Conservation (phyloP, 1,284 basidiomycete genomes). For the Mycena sp. region DNA sequence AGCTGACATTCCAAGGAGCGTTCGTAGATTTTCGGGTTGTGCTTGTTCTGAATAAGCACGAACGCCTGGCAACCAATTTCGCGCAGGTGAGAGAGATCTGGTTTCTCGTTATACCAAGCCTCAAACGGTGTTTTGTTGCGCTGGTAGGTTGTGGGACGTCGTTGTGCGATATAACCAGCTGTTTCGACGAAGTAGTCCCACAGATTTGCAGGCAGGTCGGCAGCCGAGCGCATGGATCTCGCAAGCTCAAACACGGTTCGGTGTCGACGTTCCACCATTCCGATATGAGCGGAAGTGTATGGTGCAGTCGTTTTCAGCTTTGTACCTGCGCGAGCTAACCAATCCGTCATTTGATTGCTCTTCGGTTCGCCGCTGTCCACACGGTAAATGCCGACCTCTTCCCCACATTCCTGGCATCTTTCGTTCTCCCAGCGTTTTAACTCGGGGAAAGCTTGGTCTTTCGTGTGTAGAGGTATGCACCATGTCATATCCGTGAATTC, state of each 20-base stretch:
- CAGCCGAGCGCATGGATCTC: slow-evolving; percentile 36
- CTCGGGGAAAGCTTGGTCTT: slow-evolving; percentile 33
- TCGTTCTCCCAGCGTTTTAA: slow-evolving; percentile 38
- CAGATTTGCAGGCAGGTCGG: slow-evolving; percentile 30
- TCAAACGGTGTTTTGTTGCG: slow-evolving; percentile 39
- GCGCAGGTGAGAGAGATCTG: slow-evolving; percentile 40
- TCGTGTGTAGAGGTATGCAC: slow-evolving; percentile 40
- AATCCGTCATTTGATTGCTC: slow-evolving; percentile 34
- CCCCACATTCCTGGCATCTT: too few species aligned
- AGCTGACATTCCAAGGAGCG: slow-evolving; percentile 29
- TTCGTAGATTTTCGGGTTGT: slow-evolving; percentile 35
- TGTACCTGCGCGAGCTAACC: slow-evolving; percentile 34
- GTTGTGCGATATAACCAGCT: slow-evolving; percentile 35
- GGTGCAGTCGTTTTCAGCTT: slow-evolving; percentile 35
- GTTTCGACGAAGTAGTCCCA: slow-evolving; percentile 44
- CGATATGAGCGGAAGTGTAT: slow-evolving; percentile 42
- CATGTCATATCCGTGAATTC: slow-evolving; percentile 41
- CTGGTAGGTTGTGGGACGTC: slow-evolving; percentile 33
- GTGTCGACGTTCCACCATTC: slow-evolving; percentile 38
- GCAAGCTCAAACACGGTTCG: slow-evolving; percentile 37
- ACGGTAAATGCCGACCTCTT: slow-evolving; percentile 28
- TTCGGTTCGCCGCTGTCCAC: slow-evolving; percentile 45
- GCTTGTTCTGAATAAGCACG: slow-evolving; percentile 39
- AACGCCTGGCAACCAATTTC: slow-evolving; percentile 44
- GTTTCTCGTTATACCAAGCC: slow-evolving; percentile 34